Percentiles rank a stretch among this genome's conserved stretches.
phyloP scores from a whole-genome alignment of 441 rosid genomes.

The Oxalis stricta region DNA sequence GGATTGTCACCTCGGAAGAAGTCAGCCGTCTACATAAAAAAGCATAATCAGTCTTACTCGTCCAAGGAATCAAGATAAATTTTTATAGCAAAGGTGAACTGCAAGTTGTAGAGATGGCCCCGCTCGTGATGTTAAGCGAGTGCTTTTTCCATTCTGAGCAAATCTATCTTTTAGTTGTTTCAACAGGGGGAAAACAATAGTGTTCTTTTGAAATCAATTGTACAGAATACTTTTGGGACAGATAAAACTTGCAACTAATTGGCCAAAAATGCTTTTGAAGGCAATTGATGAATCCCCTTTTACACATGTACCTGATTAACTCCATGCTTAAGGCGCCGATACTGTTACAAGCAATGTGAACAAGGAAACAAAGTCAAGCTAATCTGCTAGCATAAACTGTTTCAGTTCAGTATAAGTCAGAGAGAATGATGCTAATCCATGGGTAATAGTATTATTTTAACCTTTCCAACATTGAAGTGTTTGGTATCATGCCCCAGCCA shows the following conservation, averaged over 20 bases:
- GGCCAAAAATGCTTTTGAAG: neutral
- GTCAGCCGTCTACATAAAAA: slow-evolving; percentile 72
- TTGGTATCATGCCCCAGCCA: slow-evolving; percentile 99
- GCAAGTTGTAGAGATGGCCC: too few relatives aligned
- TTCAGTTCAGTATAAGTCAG: slow-evolving; percentile 4
- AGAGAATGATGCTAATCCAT: slow-evolving; percentile 2
- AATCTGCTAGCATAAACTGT: slow-evolving; percentile 1
- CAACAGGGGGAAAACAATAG: too few relatives aligned
- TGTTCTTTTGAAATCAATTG: neutral
- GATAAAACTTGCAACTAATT: neutral
- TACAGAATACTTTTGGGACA: neutral
- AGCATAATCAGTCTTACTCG: slow-evolving; percentile 12
- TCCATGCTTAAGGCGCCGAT: slow-evolving; percentile 98
- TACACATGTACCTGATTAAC: slow-evolving; percentile 48
- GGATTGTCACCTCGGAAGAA: slow-evolving; percentile 96
- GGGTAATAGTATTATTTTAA: slow-evolving; percentile 12
- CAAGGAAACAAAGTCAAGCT: slow-evolving; percentile 10
- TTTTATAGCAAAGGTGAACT: neutral
- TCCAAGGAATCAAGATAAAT: neutral
- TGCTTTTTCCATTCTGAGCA: too few relatives aligned
- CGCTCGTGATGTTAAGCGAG: too few relatives aligned
- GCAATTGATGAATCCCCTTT: neutral
- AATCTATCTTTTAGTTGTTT: too few relatives aligned
- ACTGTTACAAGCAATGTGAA: slow-evolving; percentile 38
- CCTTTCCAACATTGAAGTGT: slow-evolving; percentile 99